These are phyloP conservation scores for Pseudonitzschia multiseries DNA, from an alignment of 108 stramenopile genomes.

Conservation along the genomic window DNA sequence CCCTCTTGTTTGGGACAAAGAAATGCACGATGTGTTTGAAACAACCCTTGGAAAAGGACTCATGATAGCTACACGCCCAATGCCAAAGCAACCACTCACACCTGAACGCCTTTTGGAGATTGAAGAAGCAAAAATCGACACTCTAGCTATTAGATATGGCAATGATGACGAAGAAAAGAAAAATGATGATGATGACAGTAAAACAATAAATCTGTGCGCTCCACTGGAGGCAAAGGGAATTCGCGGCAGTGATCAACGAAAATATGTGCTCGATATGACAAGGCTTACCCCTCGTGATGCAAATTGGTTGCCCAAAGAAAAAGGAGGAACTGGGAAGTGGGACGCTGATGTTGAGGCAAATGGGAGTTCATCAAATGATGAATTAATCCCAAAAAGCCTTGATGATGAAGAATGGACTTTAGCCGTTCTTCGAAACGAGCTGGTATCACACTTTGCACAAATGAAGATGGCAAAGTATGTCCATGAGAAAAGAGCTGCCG, in stretches of 20 bases:
- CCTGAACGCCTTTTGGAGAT: constrained; percentile 59
- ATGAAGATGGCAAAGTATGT: constrained; percentile 55
- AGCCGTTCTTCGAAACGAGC: constrained; percentile 81
- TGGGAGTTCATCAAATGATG: not conserved
- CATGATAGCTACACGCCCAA: constrained; percentile 65
- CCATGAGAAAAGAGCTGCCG: constrained; percentile 34
- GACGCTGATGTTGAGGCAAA: constrained; percentile 34
- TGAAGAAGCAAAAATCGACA: constrained; percentile 37
- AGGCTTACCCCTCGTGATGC: constrained; percentile 94
- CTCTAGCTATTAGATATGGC: constrained; percentile 10
- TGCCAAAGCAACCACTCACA: constrained; percentile 52
- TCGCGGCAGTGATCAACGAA: constrained; percentile 85
- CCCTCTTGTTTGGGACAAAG: constrained; percentile 66
- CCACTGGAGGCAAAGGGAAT: constrained; percentile 94
- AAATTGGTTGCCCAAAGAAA: constrained; percentile 79
- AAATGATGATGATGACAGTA: constrained; percentile 23
- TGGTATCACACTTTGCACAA: constrained; percentile 68
- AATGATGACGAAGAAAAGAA: constrained; percentile 42
- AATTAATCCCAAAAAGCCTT: constrained; percentile 39
- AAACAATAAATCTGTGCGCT: constrained; percentile 45
- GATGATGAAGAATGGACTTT: constrained; percentile 81
- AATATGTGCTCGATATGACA: constrained; percentile 90
- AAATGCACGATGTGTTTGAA: constrained; percentile 80
- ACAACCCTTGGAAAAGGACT: constrained; percentile 58
- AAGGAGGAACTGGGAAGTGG: constrained; percentile 81